These are phyloP conservation scores for Trichophaea hybrida DNA, from an alignment of 2,329 filamentous ascomycete species.

Conservation along the genomic window DNA sequence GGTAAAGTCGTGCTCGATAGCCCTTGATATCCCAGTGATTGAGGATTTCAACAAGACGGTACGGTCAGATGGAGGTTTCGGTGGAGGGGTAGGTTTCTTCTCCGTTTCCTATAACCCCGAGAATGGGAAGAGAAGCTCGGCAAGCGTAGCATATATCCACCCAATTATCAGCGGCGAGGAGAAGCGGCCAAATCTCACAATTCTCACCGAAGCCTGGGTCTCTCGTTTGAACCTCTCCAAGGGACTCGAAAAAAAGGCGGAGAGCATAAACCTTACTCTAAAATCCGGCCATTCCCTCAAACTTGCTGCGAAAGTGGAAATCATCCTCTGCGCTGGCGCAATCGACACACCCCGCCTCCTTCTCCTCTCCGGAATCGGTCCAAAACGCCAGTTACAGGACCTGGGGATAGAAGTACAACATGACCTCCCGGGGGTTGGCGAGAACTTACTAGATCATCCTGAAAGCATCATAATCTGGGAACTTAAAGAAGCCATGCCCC, in stretches of 20 bases:
- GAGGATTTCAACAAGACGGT: slow-evolving; percentile 82
- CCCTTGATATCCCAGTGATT: slow-evolving; percentile 66
- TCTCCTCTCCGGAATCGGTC: slow-evolving; percentile 44
- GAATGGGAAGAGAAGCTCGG: slow-evolving; percentile 67
- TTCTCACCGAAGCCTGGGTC: slow-evolving; percentile 80
- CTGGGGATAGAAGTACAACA: slow-evolving; percentile 43
- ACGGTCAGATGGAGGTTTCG: slow-evolving; percentile 53
- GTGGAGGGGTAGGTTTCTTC: slow-evolving; percentile 74
- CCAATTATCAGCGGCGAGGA: slow-evolving; percentile 75
- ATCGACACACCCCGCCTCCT: slow-evolving; percentile 62
- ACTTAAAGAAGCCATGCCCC: slow-evolving; percentile 63
- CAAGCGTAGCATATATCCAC: slow-evolving; percentile 84
- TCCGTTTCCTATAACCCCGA: slow-evolving; percentile 85
- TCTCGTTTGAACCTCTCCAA: slow-evolving; percentile 55
- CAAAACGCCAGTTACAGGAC: slow-evolving; percentile 39
- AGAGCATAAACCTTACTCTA: slow-evolving; percentile 36
- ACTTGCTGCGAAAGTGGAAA: slow-evolving; percentile 53
- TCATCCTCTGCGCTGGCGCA: slow-evolving; percentile 64
- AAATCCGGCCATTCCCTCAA: slow-evolving; percentile 35
- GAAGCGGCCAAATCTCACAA: slow-evolving; percentile 66
- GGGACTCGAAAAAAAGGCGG: slow-evolving; percentile 1
- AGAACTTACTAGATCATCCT: slow-evolving; percentile 48
- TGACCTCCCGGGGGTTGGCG: slow-evolving; percentile 45
- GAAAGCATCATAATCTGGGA: slow-evolving; percentile 56
- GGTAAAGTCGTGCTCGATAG: slow-evolving; percentile 64